Evolutionary conservation across 2,329 filamentous ascomycete species (phyloP).

Genomic region (Hypoxylon sp.): DNA sequence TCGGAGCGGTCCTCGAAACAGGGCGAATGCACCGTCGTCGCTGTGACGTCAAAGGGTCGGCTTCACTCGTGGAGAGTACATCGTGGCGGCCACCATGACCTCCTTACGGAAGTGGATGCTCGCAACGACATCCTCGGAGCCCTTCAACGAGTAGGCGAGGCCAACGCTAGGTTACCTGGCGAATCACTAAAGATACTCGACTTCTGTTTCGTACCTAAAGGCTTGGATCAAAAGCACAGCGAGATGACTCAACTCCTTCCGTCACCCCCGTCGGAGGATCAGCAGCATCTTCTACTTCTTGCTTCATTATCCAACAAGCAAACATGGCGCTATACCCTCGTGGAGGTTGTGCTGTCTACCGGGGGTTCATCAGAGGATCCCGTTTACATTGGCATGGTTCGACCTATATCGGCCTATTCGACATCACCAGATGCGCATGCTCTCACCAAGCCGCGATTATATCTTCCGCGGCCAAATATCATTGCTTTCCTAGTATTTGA

Average conservation of each 20-base stretch:
- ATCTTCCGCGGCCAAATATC: slow-evolving; percentile 83
- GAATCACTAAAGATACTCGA: slow-evolving; percentile 83
- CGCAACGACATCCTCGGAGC: slow-evolving; percentile 74
- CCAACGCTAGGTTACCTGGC: slow-evolving; percentile 64
- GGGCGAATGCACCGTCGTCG: slow-evolving; percentile 87
- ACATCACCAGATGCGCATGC: slow-evolving; percentile 64
- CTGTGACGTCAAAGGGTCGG: slow-evolving; percentile 82
- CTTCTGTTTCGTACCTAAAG: slow-evolving; percentile 77
- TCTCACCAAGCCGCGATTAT: slow-evolving; percentile 72
- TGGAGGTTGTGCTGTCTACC: slow-evolving; percentile 77
- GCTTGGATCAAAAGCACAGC: slow-evolving; percentile 65
- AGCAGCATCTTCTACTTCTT: slow-evolving; percentile 74
- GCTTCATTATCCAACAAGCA: slow-evolving; percentile 69
- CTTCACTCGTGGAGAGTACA: slow-evolving; percentile 91
- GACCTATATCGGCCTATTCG: slow-evolving; percentile 76
- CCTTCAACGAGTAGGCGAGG: slow-evolving; percentile 69
- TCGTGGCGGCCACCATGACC: slow-evolving; percentile 85
- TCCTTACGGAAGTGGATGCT: slow-evolving; percentile 79
- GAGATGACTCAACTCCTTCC: slow-evolving; percentile 67
- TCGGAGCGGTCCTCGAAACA: slow-evolving; percentile 79
- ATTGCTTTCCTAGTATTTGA: slow-evolving; percentile 88
- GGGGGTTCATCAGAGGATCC: slow-evolving; percentile 55
- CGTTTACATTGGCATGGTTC: slow-evolving; percentile 74
- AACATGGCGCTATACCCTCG: slow-evolving; percentile 77
- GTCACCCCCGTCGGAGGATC: slow-evolving; percentile 65